phyloP scores from a whole-genome alignment of 306 rosid genomes.

The Sindora glabra region DNA sequence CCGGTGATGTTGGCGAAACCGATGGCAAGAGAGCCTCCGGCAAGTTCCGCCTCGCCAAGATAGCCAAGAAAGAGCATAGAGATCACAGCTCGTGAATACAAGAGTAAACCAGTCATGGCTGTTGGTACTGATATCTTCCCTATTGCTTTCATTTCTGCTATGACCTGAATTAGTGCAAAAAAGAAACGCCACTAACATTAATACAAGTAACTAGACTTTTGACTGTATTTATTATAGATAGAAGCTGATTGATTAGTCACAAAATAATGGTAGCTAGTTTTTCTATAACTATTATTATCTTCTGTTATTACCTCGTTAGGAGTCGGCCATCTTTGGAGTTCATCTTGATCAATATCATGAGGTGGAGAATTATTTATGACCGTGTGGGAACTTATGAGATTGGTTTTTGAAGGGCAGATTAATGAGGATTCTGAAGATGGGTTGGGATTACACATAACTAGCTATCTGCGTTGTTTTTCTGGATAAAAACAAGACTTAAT shows the following conservation, averaged over 20 bases:
- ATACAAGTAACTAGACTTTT: too few relatives aligned
- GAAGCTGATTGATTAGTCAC: too few relatives aligned
- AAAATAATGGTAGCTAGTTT: not conserved
- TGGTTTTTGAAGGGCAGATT: conserved; percentile 33
- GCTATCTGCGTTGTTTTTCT: not conserved
- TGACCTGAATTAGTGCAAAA: conserved; percentile 46
- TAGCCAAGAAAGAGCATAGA: conserved; percentile 92
- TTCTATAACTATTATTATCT: not conserved
- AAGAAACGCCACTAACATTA: too few relatives aligned
- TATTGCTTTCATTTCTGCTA: conserved; percentile 71
- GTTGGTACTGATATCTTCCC: conserved; percentile 87
- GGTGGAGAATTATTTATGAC: conserved; percentile 12
- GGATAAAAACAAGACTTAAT: conserved; percentile 10
- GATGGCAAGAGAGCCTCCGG: conserved; percentile 89
- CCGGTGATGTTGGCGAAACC: conserved; percentile 98
- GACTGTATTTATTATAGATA: too few relatives aligned
- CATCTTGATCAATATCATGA: conserved; percentile 29
- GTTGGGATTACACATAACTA: conserved; percentile 55
- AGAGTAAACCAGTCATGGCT: conserved; percentile 58
- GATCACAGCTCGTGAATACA: conserved; percentile 88
- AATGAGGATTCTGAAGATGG: conserved; percentile 57
- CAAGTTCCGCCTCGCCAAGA: conserved; percentile 84
- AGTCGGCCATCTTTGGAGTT: conserved; percentile 78
- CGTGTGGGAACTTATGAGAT: conserved; percentile 39
- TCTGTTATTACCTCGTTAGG: conserved; percentile 58